Evolutionary conservation across 805 yeast genomes (phyloP).

Genomic region (Wickerhamomyces alni): DNA sequence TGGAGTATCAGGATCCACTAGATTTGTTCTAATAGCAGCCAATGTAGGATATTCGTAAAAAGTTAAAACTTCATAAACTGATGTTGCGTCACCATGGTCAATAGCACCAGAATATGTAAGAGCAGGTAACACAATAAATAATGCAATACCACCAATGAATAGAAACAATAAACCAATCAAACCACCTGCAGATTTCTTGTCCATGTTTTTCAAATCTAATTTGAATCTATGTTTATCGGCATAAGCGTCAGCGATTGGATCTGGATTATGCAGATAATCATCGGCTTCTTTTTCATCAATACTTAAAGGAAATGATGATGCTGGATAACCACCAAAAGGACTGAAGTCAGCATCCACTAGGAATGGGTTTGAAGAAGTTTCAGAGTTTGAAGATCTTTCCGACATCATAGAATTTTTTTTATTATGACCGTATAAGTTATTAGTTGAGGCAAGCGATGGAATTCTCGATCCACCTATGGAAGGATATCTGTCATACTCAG

Average conservation of each 20-base stretch:
- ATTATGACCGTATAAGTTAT: conserved; percentile 14
- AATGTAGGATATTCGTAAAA: conserved; percentile 44
- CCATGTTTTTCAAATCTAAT: conserved; percentile 62
- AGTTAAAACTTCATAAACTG: conserved; percentile 36
- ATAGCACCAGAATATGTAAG: conserved; percentile 75
- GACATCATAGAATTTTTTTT: conserved; percentile 13
- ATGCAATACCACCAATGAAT: conserved; percentile 52
- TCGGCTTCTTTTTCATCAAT: conserved; percentile 94
- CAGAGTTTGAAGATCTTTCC: conserved; percentile 15
- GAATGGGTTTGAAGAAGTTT: conserved; percentile 32
- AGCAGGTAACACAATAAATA: conserved; percentile 78
- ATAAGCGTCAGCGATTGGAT: conserved; percentile 86
- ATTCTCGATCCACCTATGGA: conserved; percentile 50
- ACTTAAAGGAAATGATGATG: conserved; percentile 81
- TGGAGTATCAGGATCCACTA: conserved; percentile 65
- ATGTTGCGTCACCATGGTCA: conserved; percentile 15
- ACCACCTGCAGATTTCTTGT: conserved; percentile 55
- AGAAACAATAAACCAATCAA: conserved; percentile 54
- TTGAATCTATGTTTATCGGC: conserved; percentile 66
- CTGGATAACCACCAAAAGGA: conserved; percentile 97
- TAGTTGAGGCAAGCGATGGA: conserved; percentile 41
- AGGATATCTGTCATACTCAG: conserved; percentile 66
- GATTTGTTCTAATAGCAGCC: conserved; percentile 42
- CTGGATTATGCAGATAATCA: conserved; percentile 94
- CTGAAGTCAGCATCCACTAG: conserved; percentile 59